phyloP scores from a whole-genome alignment of 345 rosid species.

The Rhizophora mangle region DNA sequence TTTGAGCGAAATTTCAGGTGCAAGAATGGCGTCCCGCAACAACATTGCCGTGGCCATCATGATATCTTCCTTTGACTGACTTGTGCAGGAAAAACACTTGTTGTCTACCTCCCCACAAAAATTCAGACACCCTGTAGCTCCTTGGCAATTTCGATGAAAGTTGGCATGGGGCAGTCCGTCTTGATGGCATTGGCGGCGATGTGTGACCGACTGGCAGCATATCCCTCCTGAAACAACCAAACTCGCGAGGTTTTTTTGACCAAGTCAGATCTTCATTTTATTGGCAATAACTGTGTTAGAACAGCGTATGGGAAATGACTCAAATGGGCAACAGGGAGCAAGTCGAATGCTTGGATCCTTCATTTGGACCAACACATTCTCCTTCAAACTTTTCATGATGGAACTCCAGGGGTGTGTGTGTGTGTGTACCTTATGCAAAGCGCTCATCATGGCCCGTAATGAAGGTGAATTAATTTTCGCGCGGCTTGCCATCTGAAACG shows the following conservation, averaged over 20 bases:
- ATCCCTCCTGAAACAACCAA: slow-evolving; percentile 61
- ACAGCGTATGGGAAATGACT: too few species aligned
- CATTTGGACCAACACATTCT: too few species aligned
- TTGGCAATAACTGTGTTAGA: too few species aligned
- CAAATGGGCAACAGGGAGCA: too few species aligned
- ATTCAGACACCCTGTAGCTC: slow-evolving; percentile 20
- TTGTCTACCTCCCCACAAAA: too few species aligned
- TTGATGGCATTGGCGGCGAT: slow-evolving; percentile 63
- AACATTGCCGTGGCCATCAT: too few species aligned
- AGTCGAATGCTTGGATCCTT: too few species aligned
- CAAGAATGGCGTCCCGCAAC: too few species aligned
- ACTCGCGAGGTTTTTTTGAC: not conserved
- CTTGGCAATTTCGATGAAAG: slow-evolving; percentile 54
- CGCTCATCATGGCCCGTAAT: slow-evolving; percentile 50
- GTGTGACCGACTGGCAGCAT: slow-evolving; percentile 73
- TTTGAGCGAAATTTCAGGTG: too few species aligned
- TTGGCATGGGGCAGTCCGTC: slow-evolving; percentile 67
- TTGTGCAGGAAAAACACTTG: too few species aligned
- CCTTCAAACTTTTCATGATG: too few species aligned
- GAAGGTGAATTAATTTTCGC: slow-evolving; percentile 78
- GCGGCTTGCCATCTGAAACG: slow-evolving; percentile 67
- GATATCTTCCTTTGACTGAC: too few species aligned
- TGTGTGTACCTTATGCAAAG: slow-evolving; percentile 45
- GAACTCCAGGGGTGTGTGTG: not conserved
- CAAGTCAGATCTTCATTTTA: not conserved